phyloP scores from a whole-genome alignment of 371 early-diverging fungal genomes.

The Nematocida ausubeli region DNA sequence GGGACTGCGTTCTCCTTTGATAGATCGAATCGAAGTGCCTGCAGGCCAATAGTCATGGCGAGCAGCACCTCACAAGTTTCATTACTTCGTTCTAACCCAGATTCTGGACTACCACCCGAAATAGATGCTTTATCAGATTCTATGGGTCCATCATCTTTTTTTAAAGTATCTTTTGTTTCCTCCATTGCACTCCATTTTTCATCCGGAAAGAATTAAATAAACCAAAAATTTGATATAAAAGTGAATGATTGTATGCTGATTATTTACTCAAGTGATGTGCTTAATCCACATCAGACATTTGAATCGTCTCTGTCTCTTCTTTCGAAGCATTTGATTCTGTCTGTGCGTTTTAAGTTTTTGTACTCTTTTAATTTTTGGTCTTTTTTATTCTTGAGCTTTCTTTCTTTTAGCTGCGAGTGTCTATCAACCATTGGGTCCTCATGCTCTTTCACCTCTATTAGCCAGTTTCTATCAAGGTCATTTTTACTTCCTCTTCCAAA shows the following conservation, averaged over 20 bases:
- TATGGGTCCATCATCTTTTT: slow-evolving; percentile 4
- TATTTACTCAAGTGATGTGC: background rate
- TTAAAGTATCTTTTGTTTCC: background rate
- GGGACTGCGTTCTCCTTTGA: too few relatives aligned
- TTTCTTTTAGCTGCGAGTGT: slow-evolving; percentile 8
- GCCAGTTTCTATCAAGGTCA: slow-evolving; percentile 64
- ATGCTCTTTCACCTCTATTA: slow-evolving; percentile 42
- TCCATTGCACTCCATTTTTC: background rate
- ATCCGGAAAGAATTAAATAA: background rate
- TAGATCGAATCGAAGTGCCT: background rate
- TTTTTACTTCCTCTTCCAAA: slow-evolving; percentile 82
- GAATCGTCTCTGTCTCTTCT: slow-evolving; percentile 16
- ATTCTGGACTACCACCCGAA: too few relatives aligned
- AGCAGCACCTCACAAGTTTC: too few relatives aligned
- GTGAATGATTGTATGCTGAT: background rate
- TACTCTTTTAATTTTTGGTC: slow-evolving; percentile 18
- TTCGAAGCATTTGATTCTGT: slow-evolving; percentile 32
- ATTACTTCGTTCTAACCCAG: background rate
- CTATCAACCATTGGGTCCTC: slow-evolving; percentile 46
- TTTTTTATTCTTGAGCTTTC: slow-evolving; percentile 22
- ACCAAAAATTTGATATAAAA: background rate
- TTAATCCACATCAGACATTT: background rate
- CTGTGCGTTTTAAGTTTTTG: slow-evolving; percentile 31
- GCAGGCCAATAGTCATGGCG: background rate
- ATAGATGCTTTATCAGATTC: too few relatives aligned